Conservation (phyloP, 1,284 basidiomycete species). For the Psilocybe mexicana region DNA sequence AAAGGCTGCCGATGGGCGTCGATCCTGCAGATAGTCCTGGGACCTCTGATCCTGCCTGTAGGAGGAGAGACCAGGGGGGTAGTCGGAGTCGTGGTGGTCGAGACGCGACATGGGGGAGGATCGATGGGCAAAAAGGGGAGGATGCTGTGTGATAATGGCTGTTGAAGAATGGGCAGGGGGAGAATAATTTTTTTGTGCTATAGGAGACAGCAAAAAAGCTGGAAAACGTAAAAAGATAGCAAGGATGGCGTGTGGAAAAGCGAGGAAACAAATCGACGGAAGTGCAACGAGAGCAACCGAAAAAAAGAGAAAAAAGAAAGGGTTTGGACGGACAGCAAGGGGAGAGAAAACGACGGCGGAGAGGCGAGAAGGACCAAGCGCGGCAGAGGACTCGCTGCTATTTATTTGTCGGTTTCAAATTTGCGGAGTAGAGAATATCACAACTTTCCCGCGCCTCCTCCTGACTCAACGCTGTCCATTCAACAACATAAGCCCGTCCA, state of each 20-base stretch:
- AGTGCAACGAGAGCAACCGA: slow-evolving; percentile 37
- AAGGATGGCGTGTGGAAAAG: slow-evolving; percentile 27
- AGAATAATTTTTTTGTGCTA: slow-evolving; percentile 11
- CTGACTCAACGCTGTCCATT: slow-evolving; percentile 4
- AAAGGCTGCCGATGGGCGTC: slow-evolving; percentile 26
- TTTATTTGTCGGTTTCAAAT: slow-evolving; percentile 30
- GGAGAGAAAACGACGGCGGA: slow-evolving; percentile 17
- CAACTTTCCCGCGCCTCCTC: slow-evolving; percentile 2
- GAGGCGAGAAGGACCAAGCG: slow-evolving; percentile 21
- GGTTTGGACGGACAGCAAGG: slow-evolving; percentile 18
- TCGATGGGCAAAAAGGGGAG: not conserved
- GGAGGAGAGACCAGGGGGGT: slow-evolving; percentile 34
- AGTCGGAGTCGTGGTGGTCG: slow-evolving; percentile 45
- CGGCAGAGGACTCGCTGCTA: slow-evolving; percentile 16
- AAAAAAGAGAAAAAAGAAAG: slow-evolving; percentile 31
- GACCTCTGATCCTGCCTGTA: slow-evolving; percentile 18
- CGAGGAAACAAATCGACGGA: slow-evolving; percentile 30
- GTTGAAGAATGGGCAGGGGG: not conserved
- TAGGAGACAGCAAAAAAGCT: slow-evolving; percentile 24
- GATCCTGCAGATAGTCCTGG: slow-evolving; percentile 25
- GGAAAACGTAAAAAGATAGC: slow-evolving; percentile 25
- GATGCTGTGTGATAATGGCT: not conserved
- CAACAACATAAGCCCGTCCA: not conserved
- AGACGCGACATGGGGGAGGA: slow-evolving; percentile 34
- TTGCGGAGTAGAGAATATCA: slow-evolving; percentile 34